Base-by-base conservation (phyloP, 306 rosid genomes). In the Prunus campanulata region DNA sequence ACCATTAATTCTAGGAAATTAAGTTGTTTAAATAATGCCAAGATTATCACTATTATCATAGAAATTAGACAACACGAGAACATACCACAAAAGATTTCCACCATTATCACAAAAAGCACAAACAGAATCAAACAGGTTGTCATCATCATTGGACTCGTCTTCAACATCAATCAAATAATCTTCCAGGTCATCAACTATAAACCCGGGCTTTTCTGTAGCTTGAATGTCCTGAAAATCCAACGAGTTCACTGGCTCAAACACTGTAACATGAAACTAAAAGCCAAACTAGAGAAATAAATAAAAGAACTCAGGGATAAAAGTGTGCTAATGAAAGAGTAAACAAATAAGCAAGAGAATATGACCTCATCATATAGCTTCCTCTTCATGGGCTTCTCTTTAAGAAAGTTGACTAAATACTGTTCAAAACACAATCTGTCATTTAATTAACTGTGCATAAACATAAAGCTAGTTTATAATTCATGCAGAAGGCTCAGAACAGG, bases 21-120 rank as follows among this genome's bases (percentile, higher is more conserved):
- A 61, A 27, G n/a, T 42, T 61, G 8, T 51, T 14, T 32, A 51
- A 49, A 24, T 18, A 71, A 73, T 61, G 68, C 16, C 27, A 13
- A 51, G 56, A 66, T 24, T 29, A 12, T 25, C 24, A 39, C 29
- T 29, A 55, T n/a, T 55, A 24, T 24, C 67, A 24, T 11, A 42
- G 11, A 29, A 49, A 32, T 19, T 27, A 68, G 72, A 48, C 71
- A 74, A 32, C 4, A 30, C 67, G 69, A 74, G 71, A 70, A 67
- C 78, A 57, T 89, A 94, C 98, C 96, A 86, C 77, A 90, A 57
- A 29, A 95, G 83, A 1, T 76, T 39, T 18, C 99, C 99, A 20
- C 99, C 97, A 73, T 95, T 91, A 72, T 95, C 99, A 88, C 99
- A 95, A 78, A 95, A 44, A 1, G 93, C 87, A 81, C 99, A 95